Conservation (phyloP, 2,329 filamentous ascomycete species). For the Aureobasidium sp. region DNA sequence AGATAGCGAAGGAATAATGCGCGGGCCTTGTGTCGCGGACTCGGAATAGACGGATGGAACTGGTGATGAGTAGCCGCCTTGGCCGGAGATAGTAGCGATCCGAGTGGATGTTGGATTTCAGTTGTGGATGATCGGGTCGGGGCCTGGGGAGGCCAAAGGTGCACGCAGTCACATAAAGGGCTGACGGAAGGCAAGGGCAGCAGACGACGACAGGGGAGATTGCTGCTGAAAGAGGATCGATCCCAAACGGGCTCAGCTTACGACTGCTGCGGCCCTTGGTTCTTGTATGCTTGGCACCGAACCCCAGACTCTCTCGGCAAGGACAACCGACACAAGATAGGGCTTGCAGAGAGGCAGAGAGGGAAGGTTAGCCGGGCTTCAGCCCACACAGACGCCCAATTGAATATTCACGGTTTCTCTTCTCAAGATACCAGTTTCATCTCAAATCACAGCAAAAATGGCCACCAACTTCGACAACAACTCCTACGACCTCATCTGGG, state of each 20-base stretch:
- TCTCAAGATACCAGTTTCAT: not conserved
- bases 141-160: not conserved
- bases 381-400: conserved; percentile 4
- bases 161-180: conserved; percentile 6
- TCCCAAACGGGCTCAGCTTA: conserved; percentile 3
- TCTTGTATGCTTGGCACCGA: not conserved
- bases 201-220: conserved; percentile 1
- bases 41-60: conserved; percentile 1
- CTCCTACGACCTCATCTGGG: conserved; percentile 89
- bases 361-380: conserved; percentile 16
- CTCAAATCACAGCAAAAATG: conserved; percentile 48
- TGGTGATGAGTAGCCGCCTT: not conserved
- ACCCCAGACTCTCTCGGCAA: not conserved
- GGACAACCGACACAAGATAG: not conserved
- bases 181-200: not conserved
- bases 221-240: not conserved
- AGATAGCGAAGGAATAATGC: not conserved
- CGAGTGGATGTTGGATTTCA: not conserved
- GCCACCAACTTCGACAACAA: conserved; percentile 56
- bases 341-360: not conserved
- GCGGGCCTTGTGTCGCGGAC: not conserved
- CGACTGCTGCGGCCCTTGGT: not conserved
- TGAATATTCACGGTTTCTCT: conserved; percentile 3
- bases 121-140: not conserved
- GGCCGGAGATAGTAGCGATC: not conserved